Evolutionary conservation across 768 basidiomycete genomes (phyloP), one percentile per base, ranked within the genome.

Genomic region (Hydnum rufescens): DNA sequence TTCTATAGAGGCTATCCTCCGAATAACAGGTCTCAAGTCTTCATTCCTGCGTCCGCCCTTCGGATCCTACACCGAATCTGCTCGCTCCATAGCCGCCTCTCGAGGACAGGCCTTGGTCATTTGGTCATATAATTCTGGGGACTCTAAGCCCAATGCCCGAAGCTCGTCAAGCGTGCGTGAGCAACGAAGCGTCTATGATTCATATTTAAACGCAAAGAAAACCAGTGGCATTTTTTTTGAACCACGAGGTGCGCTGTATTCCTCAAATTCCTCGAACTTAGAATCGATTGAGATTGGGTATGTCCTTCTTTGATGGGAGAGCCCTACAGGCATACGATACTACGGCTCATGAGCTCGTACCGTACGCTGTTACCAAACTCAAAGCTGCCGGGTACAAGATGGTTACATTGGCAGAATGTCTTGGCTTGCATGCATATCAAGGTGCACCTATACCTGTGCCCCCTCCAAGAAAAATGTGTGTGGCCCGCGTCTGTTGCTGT

Each of bases 321-420:
- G 13, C 36, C 22, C 22, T 47, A 28, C 1, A 47, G 44, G 26
- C 53, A 23, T 36, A 26, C 34, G 34, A 36, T 5, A 22, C 28
- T 19, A 32, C 31, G 54, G 60, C 30, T 29, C 16, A 56, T 8
- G 32, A 54, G 23, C 58, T 62, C 34, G 36, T 61, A 4, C 61
- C 61, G 4, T 57, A 55, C 49, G 61, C 61, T n/a, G 54, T 62
- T 48, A 25, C 51, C 43, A 50, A 34, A 23, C 53, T 62, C 28
- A 54, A 51, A 46, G 44, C 36, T 8, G 52, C 47, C 4, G 61
- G 61, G n/a, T 62, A 62, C 57, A 54, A 29, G 18, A 57, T 63
- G 46, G 60, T 57, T 30, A 62, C 62, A 5, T 57, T 63, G 18
- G 56, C 61, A 5, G 61, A 60, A 28, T 63, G 62, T 52, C 30